These are phyloP conservation scores for Nigrospora osmanthi DNA, from an alignment of 2,329 filamentous ascomycete genomes.

Conservation along the genomic window DNA sequence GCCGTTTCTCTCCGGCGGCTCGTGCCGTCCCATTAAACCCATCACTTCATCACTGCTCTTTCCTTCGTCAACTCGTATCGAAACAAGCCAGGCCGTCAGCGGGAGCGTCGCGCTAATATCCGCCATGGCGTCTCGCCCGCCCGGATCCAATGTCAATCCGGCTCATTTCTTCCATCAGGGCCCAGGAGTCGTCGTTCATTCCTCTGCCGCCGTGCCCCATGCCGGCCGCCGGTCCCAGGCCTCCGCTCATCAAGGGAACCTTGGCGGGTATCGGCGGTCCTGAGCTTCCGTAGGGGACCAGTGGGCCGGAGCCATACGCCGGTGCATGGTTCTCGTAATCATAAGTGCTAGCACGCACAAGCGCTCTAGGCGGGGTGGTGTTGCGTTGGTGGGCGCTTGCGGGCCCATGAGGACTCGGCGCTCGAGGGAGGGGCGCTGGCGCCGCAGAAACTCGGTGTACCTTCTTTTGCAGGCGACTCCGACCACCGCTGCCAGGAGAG, in stretches of 20 bases:
- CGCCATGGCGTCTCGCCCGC: conserved; percentile 40
- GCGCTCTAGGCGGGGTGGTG: conserved; percentile 34
- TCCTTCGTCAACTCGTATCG: not conserved
- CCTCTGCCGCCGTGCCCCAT: conserved; percentile 20
- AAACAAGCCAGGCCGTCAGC: not conserved
- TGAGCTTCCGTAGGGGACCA: conserved; percentile 19
- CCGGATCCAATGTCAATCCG: conserved; percentile 59
- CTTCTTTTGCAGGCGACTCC: conserved; percentile 61
- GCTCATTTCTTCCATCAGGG: conserved; percentile 65
- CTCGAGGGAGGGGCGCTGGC: conserved; percentile 27
- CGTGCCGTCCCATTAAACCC: not conserved
- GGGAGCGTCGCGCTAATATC: conserved; percentile 12
- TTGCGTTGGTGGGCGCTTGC: conserved; percentile 44
- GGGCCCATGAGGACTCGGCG: conserved; percentile 43
- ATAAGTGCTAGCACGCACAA: conserved; percentile 41
- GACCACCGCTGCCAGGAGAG: conserved; percentile 30
- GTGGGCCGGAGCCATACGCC: conserved; percentile 20
- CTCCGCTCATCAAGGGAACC: conserved; percentile 46
- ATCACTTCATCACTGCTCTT: not conserved
- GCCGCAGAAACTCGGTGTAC: conserved; percentile 34
- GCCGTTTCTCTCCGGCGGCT: too few relatives aligned
- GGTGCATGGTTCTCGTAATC: conserved; percentile 47
- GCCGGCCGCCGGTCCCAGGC: conserved; percentile 13
- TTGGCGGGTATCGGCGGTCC: conserved; percentile 64
- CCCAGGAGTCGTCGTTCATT: conserved; percentile 37